Evolutionary conservation across 495 filamentous ascomycete species (phyloP).

Genomic region (Hypoxylon intermedium): DNA sequence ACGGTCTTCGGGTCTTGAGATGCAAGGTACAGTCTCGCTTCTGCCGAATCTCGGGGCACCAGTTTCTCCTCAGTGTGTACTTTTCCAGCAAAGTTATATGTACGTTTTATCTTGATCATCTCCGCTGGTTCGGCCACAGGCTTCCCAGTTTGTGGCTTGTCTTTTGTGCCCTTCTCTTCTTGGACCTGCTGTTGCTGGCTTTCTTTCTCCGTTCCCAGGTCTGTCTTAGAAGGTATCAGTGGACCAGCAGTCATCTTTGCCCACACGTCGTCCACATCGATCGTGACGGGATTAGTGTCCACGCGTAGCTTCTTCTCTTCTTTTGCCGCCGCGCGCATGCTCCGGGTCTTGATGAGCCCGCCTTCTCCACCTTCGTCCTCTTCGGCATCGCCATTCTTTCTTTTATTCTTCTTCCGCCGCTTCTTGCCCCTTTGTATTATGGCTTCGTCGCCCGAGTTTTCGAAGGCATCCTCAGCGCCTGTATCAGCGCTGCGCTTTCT

Average conservation of each 20-base stretch:
- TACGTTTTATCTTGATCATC: constrained; percentile 82
- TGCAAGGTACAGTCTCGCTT: constrained; percentile 78
- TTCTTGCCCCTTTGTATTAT: constrained; percentile 69
- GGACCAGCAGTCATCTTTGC: constrained; percentile 69
- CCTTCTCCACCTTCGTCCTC: constrained; percentile 73
- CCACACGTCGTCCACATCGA: constrained; percentile 93
- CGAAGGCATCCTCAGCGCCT: constrained; percentile 56
- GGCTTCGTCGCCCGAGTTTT: constrained; percentile 80
- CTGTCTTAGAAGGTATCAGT: constrained; percentile 24
- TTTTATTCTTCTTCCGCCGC: constrained; percentile 61
- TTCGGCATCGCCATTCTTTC: constrained; percentile 52
- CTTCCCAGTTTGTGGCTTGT: constrained; percentile 11
- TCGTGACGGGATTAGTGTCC: constrained; percentile 71
- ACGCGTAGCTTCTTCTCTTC: constrained; percentile 69
- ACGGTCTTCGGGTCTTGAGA: constrained; percentile 53
- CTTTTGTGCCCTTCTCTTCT: constrained; percentile 33
- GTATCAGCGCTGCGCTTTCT: constrained; percentile 51
- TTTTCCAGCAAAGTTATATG: constrained; percentile 91
- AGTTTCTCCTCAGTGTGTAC: constrained; percentile 81
- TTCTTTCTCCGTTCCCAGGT: constrained; percentile 31
- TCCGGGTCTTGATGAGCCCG: constrained; percentile 82
- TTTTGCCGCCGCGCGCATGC: constrained; percentile 67
- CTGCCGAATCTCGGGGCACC: constrained; percentile 78
- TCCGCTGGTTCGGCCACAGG: constrained; percentile 39
- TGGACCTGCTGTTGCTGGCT: constrained; percentile 19